These are phyloP conservation scores for Fusarium kyushuense DNA, from an alignment of 2,329 filamentous ascomycete species.

Conservation along the genomic window DNA sequence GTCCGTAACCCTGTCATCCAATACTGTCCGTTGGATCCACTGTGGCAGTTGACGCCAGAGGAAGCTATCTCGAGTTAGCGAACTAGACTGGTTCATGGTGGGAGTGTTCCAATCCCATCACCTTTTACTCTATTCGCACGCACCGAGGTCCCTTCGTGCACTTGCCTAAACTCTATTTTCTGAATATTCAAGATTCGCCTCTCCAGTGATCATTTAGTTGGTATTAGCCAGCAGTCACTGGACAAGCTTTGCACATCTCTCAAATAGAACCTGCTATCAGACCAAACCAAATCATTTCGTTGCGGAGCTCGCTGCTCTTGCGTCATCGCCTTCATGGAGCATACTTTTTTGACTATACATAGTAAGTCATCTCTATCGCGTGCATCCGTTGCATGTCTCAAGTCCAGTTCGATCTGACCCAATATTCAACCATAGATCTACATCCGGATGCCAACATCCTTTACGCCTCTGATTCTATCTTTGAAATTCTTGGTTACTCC, in stretches of 20 bases:
- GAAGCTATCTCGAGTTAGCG: slow-evolving; percentile 29
- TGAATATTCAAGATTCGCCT: slow-evolving; percentile 7
- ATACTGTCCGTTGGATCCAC: slow-evolving; percentile 12
- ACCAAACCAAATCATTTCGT: slow-evolving; percentile 11
- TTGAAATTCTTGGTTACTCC: slow-evolving; percentile 84
- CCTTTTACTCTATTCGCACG: slow-evolving; percentile 10
- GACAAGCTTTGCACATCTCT: slow-evolving; percentile 7
- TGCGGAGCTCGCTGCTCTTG: slow-evolving; percentile 37
- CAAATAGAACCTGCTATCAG: neutral
- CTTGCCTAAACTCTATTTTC: slow-evolving; percentile 6
- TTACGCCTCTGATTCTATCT: slow-evolving; percentile 85
- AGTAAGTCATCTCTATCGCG: slow-evolving; percentile 65
- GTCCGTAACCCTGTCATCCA: slow-evolving; percentile 20
- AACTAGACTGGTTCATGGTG: slow-evolving; percentile 30
- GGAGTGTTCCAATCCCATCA: slow-evolving; percentile 34
- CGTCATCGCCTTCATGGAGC: slow-evolving; percentile 69
- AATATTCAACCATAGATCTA: slow-evolving; percentile 63
- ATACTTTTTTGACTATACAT: slow-evolving; percentile 92
- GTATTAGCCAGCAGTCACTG: slow-evolving; percentile 31
- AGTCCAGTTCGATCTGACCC: slow-evolving; percentile 8
- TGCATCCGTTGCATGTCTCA: neutral
- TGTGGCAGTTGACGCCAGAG: slow-evolving; percentile 38
- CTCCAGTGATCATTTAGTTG: slow-evolving; percentile 19
- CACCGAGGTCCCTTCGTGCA: slow-evolving; percentile 9
- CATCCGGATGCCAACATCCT: slow-evolving; percentile 81